Evolutionary conservation across 495 filamentous ascomycete species (phyloP).

Genomic region (Aspergillus saccharolyticus): DNA sequence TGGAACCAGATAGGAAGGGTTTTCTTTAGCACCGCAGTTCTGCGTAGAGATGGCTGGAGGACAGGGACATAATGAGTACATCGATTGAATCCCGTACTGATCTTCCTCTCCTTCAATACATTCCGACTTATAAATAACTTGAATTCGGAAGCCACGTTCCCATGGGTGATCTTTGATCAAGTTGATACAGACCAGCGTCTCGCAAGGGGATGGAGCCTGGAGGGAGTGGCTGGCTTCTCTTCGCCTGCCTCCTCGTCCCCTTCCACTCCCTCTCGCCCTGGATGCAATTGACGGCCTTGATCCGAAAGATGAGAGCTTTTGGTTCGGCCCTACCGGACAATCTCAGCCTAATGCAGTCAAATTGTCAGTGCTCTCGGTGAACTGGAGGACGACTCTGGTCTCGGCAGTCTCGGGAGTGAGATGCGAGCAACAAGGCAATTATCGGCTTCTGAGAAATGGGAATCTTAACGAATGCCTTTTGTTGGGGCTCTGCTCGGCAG

Average conservation of each 20-base stretch:
- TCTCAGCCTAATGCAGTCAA: neutral
- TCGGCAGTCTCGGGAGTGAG: conserved; percentile 15
- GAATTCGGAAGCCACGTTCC: conserved; percentile 6
- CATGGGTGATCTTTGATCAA: neutral
- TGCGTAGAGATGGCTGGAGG: no score
- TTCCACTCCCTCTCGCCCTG: neutral
- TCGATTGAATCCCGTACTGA: neutral
- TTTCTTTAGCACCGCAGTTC: neutral
- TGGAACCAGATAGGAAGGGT: neutral
- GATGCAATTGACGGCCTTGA: neutral
- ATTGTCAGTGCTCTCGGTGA: conserved; percentile 2
- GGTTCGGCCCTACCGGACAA: neutral
- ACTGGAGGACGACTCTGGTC: conserved; percentile 1
- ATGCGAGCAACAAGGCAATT: conserved; percentile 11
- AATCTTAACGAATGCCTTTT: neutral
- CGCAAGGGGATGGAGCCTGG: neutral
- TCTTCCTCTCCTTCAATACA: neutral
- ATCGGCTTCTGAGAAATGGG: conserved; percentile 11
- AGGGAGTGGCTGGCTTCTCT: neutral
- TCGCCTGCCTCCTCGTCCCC: neutral
- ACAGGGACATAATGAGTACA: no score
- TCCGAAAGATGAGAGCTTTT: neutral
- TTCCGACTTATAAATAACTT: neutral
- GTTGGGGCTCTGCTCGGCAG: neutral
- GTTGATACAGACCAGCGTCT: conserved; percentile 4